Conservation (phyloP, 306 rosid species). For the Corylus heterophylla region DNA sequence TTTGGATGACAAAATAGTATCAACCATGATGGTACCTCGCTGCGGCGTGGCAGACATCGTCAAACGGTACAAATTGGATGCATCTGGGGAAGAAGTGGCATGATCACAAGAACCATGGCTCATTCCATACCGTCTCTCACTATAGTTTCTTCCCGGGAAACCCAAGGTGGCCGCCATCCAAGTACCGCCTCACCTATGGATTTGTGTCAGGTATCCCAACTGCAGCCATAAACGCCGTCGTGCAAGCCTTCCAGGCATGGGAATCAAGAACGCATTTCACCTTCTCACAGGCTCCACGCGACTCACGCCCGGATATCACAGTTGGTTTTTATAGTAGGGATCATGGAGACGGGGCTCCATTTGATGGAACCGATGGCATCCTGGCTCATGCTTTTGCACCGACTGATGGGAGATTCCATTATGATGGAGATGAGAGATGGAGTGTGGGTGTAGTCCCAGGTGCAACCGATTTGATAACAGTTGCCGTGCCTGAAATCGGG, state of each 20-base stretch:
- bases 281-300: not conserved
- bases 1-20: not conserved
- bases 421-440: not conserved
- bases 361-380: not conserved
- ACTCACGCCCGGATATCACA: not conserved
- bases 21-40: not conserved
- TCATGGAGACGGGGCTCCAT: not conserved
- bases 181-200: not conserved
- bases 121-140: not conserved
- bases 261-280: not conserved
- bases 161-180: not conserved
- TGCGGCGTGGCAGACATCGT: conserved; percentile 1
- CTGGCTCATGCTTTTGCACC: conserved; percentile 4
- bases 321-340: not conserved
- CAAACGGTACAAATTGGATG: not conserved
- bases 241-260: not conserved
- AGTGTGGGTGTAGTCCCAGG: not conserved
- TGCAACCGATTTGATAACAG: not conserved
- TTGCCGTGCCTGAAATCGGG: conserved; percentile 3
- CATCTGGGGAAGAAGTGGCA: not conserved
- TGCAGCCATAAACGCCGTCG: not conserved
- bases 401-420: not conserved
- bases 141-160: not conserved
- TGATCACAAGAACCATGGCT: not conserved
- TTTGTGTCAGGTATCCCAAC: not conserved